phyloP scores from a whole-genome alignment of 2,329 filamentous ascomycete species.

The Epichloe sylvatica region DNA sequence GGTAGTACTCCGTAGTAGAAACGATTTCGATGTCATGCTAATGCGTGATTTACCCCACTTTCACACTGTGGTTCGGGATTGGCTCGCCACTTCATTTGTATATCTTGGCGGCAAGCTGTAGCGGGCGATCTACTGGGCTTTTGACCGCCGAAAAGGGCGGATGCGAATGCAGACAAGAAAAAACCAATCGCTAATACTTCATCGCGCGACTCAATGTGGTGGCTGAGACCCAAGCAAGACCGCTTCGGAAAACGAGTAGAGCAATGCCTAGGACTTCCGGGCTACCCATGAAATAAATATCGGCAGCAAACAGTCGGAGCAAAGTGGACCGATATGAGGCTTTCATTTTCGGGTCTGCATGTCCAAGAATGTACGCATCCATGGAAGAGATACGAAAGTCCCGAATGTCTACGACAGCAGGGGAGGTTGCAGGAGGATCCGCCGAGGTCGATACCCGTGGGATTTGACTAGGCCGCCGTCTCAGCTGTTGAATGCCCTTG shows the following conservation, averaged over 20 bases:
- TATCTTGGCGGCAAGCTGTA: background rate
- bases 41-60: background rate
- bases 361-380: conserved; percentile 33
- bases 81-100: background rate
- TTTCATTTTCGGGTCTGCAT: conserved; percentile 15
- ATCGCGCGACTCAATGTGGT: background rate
- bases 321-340: conserved; percentile 24
- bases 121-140: background rate
- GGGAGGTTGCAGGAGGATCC: conserved; percentile 7
- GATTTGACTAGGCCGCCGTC: conserved; percentile 27
- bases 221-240: conserved; percentile 5
- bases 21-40: background rate
- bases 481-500: conserved; percentile 29
- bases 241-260: conserved; percentile 11
- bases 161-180: background rate
- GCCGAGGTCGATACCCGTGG: conserved; percentile 28
- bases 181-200: background rate
- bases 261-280: conserved; percentile 16
- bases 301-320: conserved; percentile 29
- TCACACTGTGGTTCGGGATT: background rate
- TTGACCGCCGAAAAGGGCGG: background rate
- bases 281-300: conserved; percentile 26
- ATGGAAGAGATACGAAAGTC: conserved; percentile 35
- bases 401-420: conserved; percentile 26
- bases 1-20: background rate